These are phyloP conservation scores for Cenchrus fungigraminus DNA, from an alignment of 176 grass and related monocot genomes.

Conservation along the genomic window DNA sequence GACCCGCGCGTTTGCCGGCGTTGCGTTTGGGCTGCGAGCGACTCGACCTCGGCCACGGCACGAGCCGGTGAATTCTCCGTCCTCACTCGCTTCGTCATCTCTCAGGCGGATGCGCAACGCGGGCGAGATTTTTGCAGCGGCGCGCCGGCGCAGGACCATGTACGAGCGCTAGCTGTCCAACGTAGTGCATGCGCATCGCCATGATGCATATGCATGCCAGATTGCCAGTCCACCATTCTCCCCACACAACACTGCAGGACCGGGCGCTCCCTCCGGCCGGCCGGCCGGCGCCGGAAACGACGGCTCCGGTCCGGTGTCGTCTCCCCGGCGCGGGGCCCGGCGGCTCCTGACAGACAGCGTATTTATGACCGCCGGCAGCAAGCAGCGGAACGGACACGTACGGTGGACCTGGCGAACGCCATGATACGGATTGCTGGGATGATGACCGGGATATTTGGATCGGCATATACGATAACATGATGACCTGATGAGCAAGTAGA, in stretches of 20 bases:
- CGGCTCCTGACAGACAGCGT: not conserved
- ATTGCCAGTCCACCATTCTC: no score
- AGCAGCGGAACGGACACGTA: conserved; percentile 1
- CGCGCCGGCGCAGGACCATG: not conserved
- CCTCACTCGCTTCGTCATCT: no score
- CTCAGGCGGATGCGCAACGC: not conserved
- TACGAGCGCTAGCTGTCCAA: not conserved
- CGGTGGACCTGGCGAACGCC: not conserved
- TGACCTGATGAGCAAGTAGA: not conserved
- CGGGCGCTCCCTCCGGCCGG: no score
- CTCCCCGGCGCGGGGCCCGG: not conserved
- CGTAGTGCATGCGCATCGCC: conserved; percentile 12
- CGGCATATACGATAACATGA: not conserved
- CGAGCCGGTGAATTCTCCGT: no score
- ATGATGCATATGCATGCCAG: not conserved
- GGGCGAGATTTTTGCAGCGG: not conserved
- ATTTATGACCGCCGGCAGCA: not conserved
- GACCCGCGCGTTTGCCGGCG: no score
- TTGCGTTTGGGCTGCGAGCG: no score
- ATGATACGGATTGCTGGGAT: not conserved
- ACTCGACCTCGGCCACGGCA: no score
- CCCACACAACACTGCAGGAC: no score
- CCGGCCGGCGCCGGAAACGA: not conserved
- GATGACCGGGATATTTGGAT: not conserved
- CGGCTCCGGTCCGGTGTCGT: not conserved